These are phyloP conservation scores for Olyra latifolia DNA, from an alignment of 176 grass and related monocot species.

Conservation along the genomic window DNA sequence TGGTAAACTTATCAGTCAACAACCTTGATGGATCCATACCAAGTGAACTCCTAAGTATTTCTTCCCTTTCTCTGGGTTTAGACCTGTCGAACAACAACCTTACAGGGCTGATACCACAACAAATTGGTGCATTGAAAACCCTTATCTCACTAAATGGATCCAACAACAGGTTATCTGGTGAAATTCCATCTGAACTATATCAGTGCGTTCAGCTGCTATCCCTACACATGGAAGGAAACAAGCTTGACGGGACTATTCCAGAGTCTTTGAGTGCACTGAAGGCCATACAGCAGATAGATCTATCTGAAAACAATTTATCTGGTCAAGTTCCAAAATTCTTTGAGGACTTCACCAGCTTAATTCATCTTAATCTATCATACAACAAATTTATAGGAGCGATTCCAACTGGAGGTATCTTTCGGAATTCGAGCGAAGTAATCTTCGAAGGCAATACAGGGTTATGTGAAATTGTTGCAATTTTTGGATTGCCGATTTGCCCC, in stretches of 20 bases:
- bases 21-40: conserved; percentile 36
- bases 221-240: conserved; percentile 24
- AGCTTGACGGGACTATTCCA: conserved; percentile 19
- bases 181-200: conserved; percentile 1
- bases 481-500: conserved; percentile 23
- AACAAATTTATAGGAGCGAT: conserved; percentile 30
- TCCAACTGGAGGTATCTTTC: conserved; percentile 7
- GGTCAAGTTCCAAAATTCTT: conserved; percentile 26
- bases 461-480: conserved; percentile 5
- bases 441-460: conserved; percentile 27
- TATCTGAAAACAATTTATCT: conserved; percentile 20
- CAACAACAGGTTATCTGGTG: conserved; percentile 27
- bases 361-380: conserved; percentile 31
- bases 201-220: not conserved
- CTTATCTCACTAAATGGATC: not conserved
- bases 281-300: conserved; percentile 13
- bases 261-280: not conserved
- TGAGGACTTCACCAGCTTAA: not conserved
- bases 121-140: conserved; percentile 25
- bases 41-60: not conserved
- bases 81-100: conserved; percentile 18
- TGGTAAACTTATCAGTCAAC: conserved; percentile 45
- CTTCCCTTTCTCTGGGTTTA: conserved; percentile 2
- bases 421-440: not conserved
- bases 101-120: not conserved